Evolutionary conservation across 345 rosid species (phyloP).

Genomic region (Melastoma malabathricum): DNA sequence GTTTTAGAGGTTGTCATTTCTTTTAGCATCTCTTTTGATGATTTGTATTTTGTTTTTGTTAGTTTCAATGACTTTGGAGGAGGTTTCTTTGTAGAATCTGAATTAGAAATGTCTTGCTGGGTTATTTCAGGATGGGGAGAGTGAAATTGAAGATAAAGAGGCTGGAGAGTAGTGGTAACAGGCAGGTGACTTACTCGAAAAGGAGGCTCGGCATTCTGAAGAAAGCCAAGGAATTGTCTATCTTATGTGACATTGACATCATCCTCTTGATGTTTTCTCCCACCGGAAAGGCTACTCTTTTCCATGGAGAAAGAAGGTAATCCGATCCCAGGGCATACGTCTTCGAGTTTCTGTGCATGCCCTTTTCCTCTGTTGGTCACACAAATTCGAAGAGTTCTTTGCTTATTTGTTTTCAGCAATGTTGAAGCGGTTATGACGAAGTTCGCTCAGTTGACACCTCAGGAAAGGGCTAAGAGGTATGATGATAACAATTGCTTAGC

Average conservation of each 20-base stretch:
- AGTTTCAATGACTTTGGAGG: neutral
- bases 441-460: conserved; percentile 65
- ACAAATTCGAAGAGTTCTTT: no score
- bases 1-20: no score
- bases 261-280: conserved; percentile 90
- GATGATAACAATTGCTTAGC: neutral
- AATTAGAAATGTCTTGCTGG: conserved; percentile 1
- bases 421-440: conserved; percentile 72
- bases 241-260: conserved; percentile 71
- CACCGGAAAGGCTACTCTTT: conserved; percentile 53
- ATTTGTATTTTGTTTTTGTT: neutral
- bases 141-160: conserved; percentile 78
- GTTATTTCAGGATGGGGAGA: conserved; percentile 61
- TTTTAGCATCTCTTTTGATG: no score
- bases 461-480: conserved; percentile 83
- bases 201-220: conserved; percentile 73
- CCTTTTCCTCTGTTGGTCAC: neutral
- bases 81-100: neutral
- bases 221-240: conserved; percentile 82
- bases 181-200: conserved; percentile 78
- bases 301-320: conserved; percentile 69
- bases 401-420: conserved; percentile 22
- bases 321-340: neutral
- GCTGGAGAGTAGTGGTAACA: conserved; percentile 59
- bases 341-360: neutral